Evolutionary conservation across 495 filamentous ascomycete genomes (phyloP).

Genomic region (Podospora bellae-mahoneyi): DNA sequence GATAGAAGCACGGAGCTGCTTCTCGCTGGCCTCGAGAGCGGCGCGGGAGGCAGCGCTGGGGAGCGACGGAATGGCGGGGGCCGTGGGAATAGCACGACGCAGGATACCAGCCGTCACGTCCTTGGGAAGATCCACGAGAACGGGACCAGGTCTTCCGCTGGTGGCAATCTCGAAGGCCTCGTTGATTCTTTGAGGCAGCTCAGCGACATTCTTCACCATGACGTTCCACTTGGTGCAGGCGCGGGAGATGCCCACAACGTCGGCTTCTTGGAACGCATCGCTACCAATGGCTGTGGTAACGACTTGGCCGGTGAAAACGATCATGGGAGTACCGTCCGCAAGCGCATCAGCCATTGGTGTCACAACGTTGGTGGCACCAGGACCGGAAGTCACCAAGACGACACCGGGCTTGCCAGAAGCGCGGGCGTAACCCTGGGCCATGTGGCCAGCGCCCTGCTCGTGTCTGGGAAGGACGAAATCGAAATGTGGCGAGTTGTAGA

Average conservation of each 20-base stretch:
- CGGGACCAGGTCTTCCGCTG: constrained; percentile 70
- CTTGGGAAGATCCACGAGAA: constrained; percentile 75
- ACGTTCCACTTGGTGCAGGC: constrained; percentile 85
- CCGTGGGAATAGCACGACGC: constrained; percentile 64
- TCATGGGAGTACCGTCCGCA: constrained; percentile 74
- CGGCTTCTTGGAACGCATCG: constrained; percentile 79
- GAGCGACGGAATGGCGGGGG: constrained; percentile 58
- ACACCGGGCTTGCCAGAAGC: constrained; percentile 73
- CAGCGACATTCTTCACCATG: constrained; percentile 75
- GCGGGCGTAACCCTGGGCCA: constrained; percentile 76
- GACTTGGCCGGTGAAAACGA: constrained; percentile 78
- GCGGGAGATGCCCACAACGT: constrained; percentile 71
- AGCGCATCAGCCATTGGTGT: constrained; percentile 77
- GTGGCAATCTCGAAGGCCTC: constrained; percentile 85
- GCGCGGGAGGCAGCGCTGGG: constrained; percentile 68
- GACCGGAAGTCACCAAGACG: constrained; percentile 74
- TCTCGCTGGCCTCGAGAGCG: constrained; percentile 55
- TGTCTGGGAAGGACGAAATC: constrained; percentile 72
- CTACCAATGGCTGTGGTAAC: constrained; percentile 68
- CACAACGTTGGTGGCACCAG: constrained; percentile 74
- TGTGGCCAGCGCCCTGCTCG: constrained; percentile 78
- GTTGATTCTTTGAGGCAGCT: constrained; percentile 73
- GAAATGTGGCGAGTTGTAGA: constrained; percentile 77
- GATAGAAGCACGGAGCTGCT: constrained; percentile 59
- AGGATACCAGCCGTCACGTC: constrained; percentile 70